phyloP scores from a whole-genome alignment of 1,139 yeast genomes.

The Hansenula lynferdii region DNA sequence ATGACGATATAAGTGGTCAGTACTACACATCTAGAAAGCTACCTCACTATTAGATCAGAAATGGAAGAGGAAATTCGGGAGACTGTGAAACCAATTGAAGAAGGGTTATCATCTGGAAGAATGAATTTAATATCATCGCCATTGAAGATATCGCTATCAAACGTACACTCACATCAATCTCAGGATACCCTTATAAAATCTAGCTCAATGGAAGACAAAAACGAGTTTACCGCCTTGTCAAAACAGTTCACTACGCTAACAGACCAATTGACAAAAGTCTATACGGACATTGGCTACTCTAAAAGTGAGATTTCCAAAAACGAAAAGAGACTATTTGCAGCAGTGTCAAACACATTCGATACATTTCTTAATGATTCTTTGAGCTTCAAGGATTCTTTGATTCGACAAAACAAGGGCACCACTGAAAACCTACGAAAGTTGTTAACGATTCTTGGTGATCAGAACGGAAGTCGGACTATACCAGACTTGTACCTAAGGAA shows the following conservation, averaged over 20 bases:
- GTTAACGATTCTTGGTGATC: conserved; percentile 27
- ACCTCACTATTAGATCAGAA: neutral
- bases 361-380: conserved; percentile 30
- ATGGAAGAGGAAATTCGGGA: neutral
- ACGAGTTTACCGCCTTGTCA: conserved; percentile 27
- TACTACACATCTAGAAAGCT: no score
- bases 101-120: neutral
- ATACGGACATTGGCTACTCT: conserved; percentile 34
- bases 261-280: conserved; percentile 28
- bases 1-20: no score
- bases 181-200: no score
- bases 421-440: conserved; percentile 26
- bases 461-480: conserved; percentile 30
- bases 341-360: conserved; percentile 29
- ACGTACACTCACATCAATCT: conserved; percentile 1
- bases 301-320: conserved; percentile 29
- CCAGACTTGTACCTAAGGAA: conserved; percentile 35
- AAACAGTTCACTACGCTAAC: conserved; percentile 27
- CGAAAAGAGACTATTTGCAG: conserved; percentile 29
- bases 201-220: neutral
- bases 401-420: conserved; percentile 24
- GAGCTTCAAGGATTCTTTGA: conserved; percentile 25
- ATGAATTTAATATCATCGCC: conserved; percentile 20
- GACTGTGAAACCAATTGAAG: neutral
- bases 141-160: conserved; percentile 14